Conservation (phyloP, 345 rosid species). For the Gossypium arboreum region DNA sequence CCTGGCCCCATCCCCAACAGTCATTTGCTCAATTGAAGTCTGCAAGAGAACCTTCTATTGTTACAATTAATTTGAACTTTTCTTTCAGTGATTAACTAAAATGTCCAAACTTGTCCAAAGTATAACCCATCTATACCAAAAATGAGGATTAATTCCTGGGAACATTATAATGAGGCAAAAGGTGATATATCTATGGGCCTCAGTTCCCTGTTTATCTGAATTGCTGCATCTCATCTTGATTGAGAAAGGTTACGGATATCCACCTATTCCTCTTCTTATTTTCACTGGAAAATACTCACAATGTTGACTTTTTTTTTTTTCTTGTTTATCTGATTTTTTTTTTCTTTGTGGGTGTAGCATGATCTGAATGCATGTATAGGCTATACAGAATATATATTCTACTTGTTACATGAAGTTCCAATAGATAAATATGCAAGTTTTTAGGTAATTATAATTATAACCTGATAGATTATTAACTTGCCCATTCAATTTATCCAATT, state of each 20-base stretch:
- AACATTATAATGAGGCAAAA: neutral
- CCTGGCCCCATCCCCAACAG: neutral
- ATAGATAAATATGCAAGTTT: neutral
- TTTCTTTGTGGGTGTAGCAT: neutral
- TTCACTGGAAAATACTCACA: neutral
- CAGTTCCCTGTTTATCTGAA: neutral
- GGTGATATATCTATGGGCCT: neutral
- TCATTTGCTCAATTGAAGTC: neutral
- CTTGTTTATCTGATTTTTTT: neutral
- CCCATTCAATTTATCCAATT: constrained; percentile 3
- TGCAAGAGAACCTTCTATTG: neutral
- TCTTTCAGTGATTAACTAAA: neutral
- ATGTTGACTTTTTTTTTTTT: neutral
- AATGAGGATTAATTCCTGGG: neutral
- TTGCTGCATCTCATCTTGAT: neutral
- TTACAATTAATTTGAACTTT: neutral
- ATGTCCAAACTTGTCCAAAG: neutral
- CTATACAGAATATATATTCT: neutral
- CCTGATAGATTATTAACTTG: constrained; percentile 10
- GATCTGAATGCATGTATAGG: neutral
- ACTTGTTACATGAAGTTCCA: neutral
- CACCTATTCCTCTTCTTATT: neutral
- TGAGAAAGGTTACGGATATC: neutral
- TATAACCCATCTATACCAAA: constrained; percentile 8
- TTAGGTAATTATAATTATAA: constrained; percentile 12